phyloP scores from a whole-genome alignment of 257 asterid genomes.

The Nicotiana knightiana region DNA sequence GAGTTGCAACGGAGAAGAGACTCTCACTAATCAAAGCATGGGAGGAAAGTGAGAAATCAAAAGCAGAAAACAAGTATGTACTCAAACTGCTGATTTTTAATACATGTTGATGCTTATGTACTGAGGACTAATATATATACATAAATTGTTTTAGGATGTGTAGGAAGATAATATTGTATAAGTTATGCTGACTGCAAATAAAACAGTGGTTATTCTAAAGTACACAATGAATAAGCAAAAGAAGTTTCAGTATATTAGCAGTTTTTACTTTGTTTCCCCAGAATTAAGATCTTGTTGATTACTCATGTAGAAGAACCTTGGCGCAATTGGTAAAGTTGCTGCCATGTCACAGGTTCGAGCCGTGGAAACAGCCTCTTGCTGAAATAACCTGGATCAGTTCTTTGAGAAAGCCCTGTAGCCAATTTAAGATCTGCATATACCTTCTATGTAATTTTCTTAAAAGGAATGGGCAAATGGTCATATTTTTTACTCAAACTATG shows the following conservation, averaged over 20 bases:
- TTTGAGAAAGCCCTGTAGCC: background rate
- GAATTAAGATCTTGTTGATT: background rate
- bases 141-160: background rate
- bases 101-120: background rate
- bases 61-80: constrained; percentile 84
- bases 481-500: background rate
- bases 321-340: too few species aligned
- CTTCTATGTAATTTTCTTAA: background rate
- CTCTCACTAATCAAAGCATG: constrained; percentile 72
- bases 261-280: background rate
- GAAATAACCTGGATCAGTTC: background rate
- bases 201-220: background rate
- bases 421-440: background rate
- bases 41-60: constrained; percentile 95
- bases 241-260: background rate
- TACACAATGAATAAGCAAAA: background rate
- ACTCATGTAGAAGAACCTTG: background rate
- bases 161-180: background rate
- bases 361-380: too few species aligned
- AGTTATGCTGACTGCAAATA: background rate
- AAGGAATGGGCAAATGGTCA: background rate
- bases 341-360: too few species aligned
- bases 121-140: background rate
- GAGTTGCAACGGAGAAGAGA: constrained; percentile 83
- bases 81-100: background rate